These are phyloP conservation scores for Puccinia polysora DNA, from an alignment of 1,284 basidiomycete genomes.

Conservation along the genomic window DNA sequence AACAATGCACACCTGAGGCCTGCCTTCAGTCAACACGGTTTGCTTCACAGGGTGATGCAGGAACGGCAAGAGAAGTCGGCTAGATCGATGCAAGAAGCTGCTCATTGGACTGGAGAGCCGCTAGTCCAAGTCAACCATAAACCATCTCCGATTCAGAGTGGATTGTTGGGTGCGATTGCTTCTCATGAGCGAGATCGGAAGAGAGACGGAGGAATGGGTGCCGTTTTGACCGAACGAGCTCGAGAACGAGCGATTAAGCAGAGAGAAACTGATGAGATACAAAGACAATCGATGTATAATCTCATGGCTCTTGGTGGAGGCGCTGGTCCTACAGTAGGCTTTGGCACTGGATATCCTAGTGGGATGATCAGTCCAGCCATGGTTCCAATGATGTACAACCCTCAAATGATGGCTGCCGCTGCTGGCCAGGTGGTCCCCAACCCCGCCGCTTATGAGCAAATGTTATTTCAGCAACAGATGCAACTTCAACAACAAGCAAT, in stretches of 20 bases:
- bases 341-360: neutral
- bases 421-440: neutral
- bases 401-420: conserved; percentile 1
- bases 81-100: conserved; percentile 85
- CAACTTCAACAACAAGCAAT: conserved; percentile 43
- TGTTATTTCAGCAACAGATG: conserved; percentile 40
- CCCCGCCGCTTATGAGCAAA: conserved; percentile 19
- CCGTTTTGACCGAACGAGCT: conserved; percentile 87
- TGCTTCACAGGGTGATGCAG: conserved; percentile 87
- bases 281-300: conserved; percentile 21
- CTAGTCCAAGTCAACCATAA: conserved; percentile 90
- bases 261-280: conserved; percentile 30
- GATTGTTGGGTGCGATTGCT: conserved; percentile 89
- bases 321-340: neutral
- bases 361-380: neutral
- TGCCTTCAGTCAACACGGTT: conserved; percentile 82
- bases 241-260: conserved; percentile 62
- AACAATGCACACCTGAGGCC: conserved; percentile 46
- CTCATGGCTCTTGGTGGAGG: neutral
- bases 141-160: conserved; percentile 89
- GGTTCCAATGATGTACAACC: conserved; percentile 37
- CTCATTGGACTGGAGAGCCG: conserved; percentile 79
- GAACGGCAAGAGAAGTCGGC: conserved; percentile 93
- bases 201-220: conserved; percentile 87
- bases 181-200: conserved; percentile 90